These are phyloP conservation scores for Ramichloridium luteum DNA, from an alignment of 2,329 filamentous ascomycete genomes.

Conservation along the genomic window DNA sequence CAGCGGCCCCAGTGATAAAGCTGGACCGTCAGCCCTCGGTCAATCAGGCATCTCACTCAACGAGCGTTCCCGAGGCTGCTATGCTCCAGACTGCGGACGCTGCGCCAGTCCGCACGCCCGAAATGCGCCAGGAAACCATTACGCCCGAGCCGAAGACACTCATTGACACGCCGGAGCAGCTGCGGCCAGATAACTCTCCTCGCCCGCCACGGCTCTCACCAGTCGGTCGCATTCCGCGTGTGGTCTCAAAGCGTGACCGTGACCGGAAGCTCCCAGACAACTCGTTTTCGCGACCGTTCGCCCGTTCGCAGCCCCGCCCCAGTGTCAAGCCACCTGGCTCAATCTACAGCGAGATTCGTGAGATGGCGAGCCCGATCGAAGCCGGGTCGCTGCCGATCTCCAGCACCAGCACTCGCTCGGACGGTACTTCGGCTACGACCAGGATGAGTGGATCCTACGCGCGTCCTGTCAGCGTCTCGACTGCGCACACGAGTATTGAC, in stretches of 20 bases:
- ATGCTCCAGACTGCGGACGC: no score
- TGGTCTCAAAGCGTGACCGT: conserved; percentile 54
- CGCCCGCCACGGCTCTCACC: conserved; percentile 49
- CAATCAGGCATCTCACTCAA: no score
- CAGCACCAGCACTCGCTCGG: conserved; percentile 18
- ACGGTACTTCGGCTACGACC: conserved; percentile 10
- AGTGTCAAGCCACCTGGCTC: conserved; percentile 18
- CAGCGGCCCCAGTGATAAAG: no score
- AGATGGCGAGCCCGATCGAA: conserved; percentile 23
- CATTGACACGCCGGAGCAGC: conserved; percentile 22
- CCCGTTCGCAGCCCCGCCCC: conserved; percentile 30
- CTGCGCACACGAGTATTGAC: conserved; percentile 17
- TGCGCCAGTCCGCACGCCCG: conserved; percentile 4
- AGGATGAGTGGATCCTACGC: conserved; percentile 13
- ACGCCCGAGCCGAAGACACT: conserved; percentile 8
- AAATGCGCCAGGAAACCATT: conserved; percentile 3
- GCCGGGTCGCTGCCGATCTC: conserved; percentile 17
- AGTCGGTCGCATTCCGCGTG: conserved; percentile 74
- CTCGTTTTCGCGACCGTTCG: conserved; percentile 79
- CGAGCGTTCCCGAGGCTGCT: no score
- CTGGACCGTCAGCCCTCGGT: no score
- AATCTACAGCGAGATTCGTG: conserved; percentile 22
- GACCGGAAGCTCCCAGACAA: conserved; percentile 56
- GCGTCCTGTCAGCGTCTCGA: conserved; percentile 14
- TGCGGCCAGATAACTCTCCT: conserved; percentile 35